Evolutionary conservation across 345 rosid genomes (phyloP).

Genomic region (Lagerstroemia speciosa): DNA sequence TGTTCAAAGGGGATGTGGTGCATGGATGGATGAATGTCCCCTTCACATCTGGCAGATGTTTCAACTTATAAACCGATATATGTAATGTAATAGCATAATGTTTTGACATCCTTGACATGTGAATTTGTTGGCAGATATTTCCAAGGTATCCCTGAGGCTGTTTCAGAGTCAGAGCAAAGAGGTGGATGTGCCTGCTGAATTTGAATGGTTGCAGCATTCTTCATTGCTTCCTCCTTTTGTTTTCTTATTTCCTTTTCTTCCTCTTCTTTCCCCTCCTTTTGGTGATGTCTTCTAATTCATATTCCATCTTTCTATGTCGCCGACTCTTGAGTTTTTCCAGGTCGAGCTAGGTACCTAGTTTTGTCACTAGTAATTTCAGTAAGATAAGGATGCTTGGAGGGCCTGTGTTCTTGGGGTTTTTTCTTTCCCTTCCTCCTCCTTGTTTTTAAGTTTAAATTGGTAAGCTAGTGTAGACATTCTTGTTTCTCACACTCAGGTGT

Average conservation of each 20-base stretch:
- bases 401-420: not conserved
- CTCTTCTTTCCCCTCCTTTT: not conserved
- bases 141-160: conserved; percentile 71
- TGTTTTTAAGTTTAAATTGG: not conserved
- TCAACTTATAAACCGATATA: not conserved
- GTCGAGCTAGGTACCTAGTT: not conserved
- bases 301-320: not conserved
- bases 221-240: not conserved
- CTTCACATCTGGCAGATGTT: not conserved
- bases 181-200: conserved; percentile 88
- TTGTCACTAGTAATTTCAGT: not conserved
- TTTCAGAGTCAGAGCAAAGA: conserved; percentile 69
- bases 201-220: not conserved
- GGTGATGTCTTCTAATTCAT: not conserved
- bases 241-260: not conserved
- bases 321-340: not conserved
- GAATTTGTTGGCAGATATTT: conserved; percentile 57
- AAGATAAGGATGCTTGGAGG: not conserved
- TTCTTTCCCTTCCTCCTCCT: not conserved
- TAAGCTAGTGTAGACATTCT: not conserved
- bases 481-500: not conserved
- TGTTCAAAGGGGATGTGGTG: not conserved
- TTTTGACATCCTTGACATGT: not conserved
- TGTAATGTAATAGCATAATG: not conserved
- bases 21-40: not conserved